Evolutionary conservation across 1,139 yeast genomes (phyloP).

Genomic region (Taphrina pruni): DNA sequence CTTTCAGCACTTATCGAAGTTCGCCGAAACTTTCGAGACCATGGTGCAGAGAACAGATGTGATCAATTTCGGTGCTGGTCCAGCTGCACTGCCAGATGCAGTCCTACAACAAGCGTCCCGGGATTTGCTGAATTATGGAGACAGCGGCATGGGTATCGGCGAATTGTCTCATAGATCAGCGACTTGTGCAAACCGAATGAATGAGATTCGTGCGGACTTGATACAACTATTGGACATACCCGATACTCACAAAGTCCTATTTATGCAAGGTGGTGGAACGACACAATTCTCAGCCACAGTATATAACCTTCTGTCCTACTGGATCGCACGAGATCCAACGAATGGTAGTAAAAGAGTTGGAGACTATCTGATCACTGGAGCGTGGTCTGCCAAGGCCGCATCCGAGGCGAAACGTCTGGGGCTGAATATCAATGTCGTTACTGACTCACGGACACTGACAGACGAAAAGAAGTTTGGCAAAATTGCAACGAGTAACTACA

Average conservation of each 20-base stretch:
- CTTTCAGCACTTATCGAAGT: too few species aligned
- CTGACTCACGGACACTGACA: constrained; percentile 60
- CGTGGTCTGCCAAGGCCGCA: constrained; percentile 87
- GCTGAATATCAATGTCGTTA: constrained; percentile 70
- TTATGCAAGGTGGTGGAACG: constrained; percentile 97
- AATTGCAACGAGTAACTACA: constrained; percentile 63
- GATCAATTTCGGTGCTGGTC: constrained; percentile 91
- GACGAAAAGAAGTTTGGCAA: constrained; percentile 62
- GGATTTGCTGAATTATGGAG: constrained; percentile 74
- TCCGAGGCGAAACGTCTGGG: constrained; percentile 90
- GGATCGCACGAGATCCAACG: constrained; percentile 62
- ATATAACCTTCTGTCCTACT: constrained; percentile 79
- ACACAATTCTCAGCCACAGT: constrained; percentile 90
- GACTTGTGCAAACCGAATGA: constrained; percentile 77
- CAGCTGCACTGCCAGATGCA: constrained; percentile 82
- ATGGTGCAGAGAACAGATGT: constrained; percentile 33
- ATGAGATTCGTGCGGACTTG: constrained; percentile 73
- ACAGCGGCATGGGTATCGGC: constrained; percentile 81
- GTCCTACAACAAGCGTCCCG: constrained; percentile 87
- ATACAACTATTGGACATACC: constrained; percentile 72
- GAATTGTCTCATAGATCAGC: constrained; percentile 94
- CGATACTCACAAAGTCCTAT: constrained; percentile 89
- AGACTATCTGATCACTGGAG: constrained; percentile 87
- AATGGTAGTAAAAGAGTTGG: constrained; percentile 68
- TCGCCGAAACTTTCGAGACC: too few species aligned